These are phyloP conservation scores for Nemania diffusa DNA, from an alignment of 2,329 filamentous ascomycete genomes.

Conservation along the genomic window DNA sequence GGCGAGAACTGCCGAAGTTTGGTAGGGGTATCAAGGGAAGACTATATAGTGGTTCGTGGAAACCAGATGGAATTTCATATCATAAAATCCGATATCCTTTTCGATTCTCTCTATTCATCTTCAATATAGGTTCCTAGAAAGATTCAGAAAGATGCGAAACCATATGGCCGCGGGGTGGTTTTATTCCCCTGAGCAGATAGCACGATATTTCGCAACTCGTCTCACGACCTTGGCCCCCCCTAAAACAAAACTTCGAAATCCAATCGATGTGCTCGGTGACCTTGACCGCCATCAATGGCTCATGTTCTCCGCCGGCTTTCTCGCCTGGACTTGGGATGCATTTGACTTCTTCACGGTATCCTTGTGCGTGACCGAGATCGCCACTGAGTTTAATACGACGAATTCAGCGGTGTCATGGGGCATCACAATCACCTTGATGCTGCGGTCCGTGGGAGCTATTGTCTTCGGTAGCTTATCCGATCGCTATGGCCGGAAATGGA, in stretches of 20 bases:
- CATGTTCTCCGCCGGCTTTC: slow-evolving; percentile 41
- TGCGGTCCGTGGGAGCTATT: slow-evolving; percentile 36
- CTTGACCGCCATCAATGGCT: slow-evolving; percentile 48
- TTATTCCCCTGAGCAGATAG: slow-evolving; percentile 48
- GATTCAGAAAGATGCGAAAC: slow-evolving; percentile 35
- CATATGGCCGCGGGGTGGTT: slow-evolving; percentile 41
- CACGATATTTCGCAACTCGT: slow-evolving; percentile 49
- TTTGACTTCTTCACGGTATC: slow-evolving; percentile 38
- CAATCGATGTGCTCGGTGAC: slow-evolving; percentile 42
- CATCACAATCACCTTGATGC: slow-evolving; percentile 37
- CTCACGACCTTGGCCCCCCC: slow-evolving; percentile 50
- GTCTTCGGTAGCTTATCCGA: slow-evolving; percentile 34
- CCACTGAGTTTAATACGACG: slow-evolving; percentile 31
- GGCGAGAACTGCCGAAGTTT: slow-evolving; percentile 15
- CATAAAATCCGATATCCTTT: background rate
- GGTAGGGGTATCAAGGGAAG: background rate
- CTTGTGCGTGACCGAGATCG: slow-evolving; percentile 38
- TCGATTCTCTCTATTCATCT: background rate
- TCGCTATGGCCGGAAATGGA: slow-evolving; percentile 36
- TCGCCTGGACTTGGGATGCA: slow-evolving; percentile 36
- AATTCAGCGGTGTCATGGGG: slow-evolving; percentile 37
- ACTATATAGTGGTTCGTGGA: background rate
- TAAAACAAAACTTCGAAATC: slow-evolving; percentile 43
- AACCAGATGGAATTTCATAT: background rate
- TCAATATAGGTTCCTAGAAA: background rate